Evolutionary conservation across 192 early-diverging fungal genomes (phyloP), one percentile per base, ranked within the genome.

Genomic region (Cladochytrium replicatum): DNA sequence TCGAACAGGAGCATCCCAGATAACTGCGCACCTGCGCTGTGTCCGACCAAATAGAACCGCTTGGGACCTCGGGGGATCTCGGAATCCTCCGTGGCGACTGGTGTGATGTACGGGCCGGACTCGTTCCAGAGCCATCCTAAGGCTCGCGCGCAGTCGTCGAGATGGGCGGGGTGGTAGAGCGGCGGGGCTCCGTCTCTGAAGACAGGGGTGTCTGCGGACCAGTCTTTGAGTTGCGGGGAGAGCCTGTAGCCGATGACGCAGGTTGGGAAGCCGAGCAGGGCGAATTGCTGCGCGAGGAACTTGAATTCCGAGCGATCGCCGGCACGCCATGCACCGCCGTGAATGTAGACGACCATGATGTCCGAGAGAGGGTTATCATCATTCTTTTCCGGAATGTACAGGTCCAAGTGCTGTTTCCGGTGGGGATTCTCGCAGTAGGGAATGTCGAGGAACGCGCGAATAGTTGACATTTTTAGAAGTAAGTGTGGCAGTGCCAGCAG

Each of bases 251-350:
- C 86, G 32, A 85, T 57, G 2, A 83, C 64, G 3, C 85, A 86
- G 6, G 88, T 81, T 7, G 65, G 66, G 8, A 76, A 31, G n/a
- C 66, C 59, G 15, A 59, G 47, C 1, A 60, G 21, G 5, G 79
- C 65, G 5, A 89, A 51, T 2, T 57, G 47, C 32, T 68, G 38
- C 24, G 68, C 82, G 4, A 88, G 50, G 17, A 59, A 32, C 0
- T 30, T 41, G 31, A 78, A 78, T 4, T 82, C 73, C 27, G 50
- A 30, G 29, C 43, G 39, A 59, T 87, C 84, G 38, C 83, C 85
- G 0, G 78, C 66, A 2, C 82, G 68, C 91, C 91, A 95, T 9
- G 88, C 84, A 2, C 91, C 91, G 17, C 91, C 89, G 60, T 89
- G 86, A 13, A 90, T 55, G 63, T 80, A 86, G 4, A 92, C 70